Evolutionary conservation across 257 asterid genomes (phyloP), one percentile per base, ranked within the genome.

Genomic region (Oldenlandia corymbosa): DNA sequence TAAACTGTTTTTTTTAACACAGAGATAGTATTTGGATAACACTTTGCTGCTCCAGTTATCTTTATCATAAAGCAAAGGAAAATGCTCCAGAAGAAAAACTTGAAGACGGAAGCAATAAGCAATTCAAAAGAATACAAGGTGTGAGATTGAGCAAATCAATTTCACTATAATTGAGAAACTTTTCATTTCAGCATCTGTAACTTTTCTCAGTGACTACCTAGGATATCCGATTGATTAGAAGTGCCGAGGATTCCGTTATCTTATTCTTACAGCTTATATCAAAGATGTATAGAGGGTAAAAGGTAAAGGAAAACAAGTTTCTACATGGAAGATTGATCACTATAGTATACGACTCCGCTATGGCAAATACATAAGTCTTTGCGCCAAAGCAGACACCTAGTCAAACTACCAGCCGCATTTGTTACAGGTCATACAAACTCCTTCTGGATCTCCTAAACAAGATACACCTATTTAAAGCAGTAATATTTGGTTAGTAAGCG

Each of bases 181-280:
- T 52, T 41, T 32, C 49, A 51, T 20, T 39, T 32, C 18, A 49
- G 36, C 50, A 43, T 41, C 51, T 66, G n/a, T 41, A 21, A 41
- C 37, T 66, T 55, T 14, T 28, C 47, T 52, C 70, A 18, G 55
- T 24, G 30, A 24, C 26, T 26, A 66, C 64, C 71, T 47, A 23
- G 36, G 1, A 39, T 10, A 34, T 39, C 34, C 7, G 23, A 59
- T 39, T 13, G 36, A 59, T 20, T 32, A 18, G 58, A 48, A 48
- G 21, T 27, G 32, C 32, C 14, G 37, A 63, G 34, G 50, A 48
- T 63, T 36, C 32, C 64, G 31, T 43, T 39, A 21, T 42, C 63
- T 66, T 43, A 66, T 66, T 66, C 68, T 49, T 41, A 42, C 54
- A 18, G 48, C 17, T 20, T 57, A 66, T 56, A 56, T 56, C 46